phyloP scores from a whole-genome alignment of 2,329 filamentous ascomycete genomes.

The Cladophialophora chaetospira region DNA sequence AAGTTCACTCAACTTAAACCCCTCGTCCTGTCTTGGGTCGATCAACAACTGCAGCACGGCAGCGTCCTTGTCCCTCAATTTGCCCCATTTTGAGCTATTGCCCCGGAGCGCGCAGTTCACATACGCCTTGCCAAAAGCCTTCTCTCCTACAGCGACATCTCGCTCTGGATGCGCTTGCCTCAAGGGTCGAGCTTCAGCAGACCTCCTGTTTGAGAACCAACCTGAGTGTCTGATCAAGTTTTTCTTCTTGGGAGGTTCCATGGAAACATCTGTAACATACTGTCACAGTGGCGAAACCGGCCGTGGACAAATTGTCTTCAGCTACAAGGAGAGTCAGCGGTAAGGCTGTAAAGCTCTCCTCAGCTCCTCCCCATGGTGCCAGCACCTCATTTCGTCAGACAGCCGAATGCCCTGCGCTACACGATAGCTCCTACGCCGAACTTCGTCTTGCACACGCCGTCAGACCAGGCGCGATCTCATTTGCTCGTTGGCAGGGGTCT shows the following conservation, averaged over 20 bases:
- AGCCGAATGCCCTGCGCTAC: too few species aligned
- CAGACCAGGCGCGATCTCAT: too few species aligned
- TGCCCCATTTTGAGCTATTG: conserved; percentile 13
- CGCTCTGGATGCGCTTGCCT: conserved; percentile 2
- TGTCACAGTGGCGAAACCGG: too few species aligned
- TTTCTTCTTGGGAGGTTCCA: not conserved
- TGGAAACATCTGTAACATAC: too few species aligned
- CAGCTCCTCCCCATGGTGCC: too few species aligned
- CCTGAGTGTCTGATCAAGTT: not conserved
- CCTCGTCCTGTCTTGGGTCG: not conserved
- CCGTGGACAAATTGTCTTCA: too few species aligned
- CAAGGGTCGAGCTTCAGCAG: not conserved
- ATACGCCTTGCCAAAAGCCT: conserved; percentile 5
- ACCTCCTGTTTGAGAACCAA: conserved; percentile 1
- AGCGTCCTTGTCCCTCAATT: conserved; percentile 1
- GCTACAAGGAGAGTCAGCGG: too few species aligned
- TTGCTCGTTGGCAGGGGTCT: too few species aligned
- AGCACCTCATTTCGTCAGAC: too few species aligned
- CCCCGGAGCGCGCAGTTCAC: conserved; percentile 7
- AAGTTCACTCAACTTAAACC: conserved; percentile 7
- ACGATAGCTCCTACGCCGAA: too few species aligned
- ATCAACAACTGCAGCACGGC: conserved; percentile 8
- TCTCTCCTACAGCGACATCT: conserved; percentile 1
- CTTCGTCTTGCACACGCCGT: too few species aligned
- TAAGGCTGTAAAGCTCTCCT: too few species aligned